These are phyloP conservation scores for Cicer arietinum DNA, from an alignment of 306 rosid genomes.

Conservation along the genomic window DNA sequence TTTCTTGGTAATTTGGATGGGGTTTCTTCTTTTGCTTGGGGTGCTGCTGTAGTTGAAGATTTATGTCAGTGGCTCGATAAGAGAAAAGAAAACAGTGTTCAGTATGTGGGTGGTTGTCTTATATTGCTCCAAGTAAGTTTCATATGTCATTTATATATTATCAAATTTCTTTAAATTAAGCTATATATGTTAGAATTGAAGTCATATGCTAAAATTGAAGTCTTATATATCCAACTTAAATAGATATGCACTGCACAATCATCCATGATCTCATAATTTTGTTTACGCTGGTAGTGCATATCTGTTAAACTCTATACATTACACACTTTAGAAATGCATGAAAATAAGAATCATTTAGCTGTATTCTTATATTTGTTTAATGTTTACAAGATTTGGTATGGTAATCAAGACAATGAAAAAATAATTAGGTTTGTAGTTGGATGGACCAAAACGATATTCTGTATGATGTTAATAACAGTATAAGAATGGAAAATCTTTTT, in stretches of 20 bases:
- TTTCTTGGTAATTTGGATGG: constrained; percentile 46
- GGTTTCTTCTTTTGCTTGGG: constrained; percentile 52
- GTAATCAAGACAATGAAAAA: background rate
- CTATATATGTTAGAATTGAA: too few species aligned
- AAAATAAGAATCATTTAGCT: background rate
- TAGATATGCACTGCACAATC: too few species aligned
- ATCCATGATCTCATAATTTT: background rate
- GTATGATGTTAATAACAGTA: background rate
- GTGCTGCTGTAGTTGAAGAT: constrained; percentile 54
- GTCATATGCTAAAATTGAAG: too few species aligned
- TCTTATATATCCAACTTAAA: too few species aligned
- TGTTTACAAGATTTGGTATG: too few species aligned
- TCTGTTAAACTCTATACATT: background rate
- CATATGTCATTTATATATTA: background rate
- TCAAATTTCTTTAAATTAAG: background rate
- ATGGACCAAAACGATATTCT: background rate
- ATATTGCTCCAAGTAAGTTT: constrained; percentile 59
- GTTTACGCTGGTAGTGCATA: background rate
- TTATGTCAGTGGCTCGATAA: constrained; percentile 53
- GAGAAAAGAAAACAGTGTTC: constrained; percentile 56
- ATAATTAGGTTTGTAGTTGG: background rate
- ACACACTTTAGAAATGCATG: background rate
- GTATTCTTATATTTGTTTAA: background rate
- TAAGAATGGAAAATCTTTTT: background rate
- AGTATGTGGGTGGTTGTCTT: constrained; percentile 60